phyloP scores from a whole-genome alignment of 306 rosid genomes.

The Cicer chorassanicum region DNA sequence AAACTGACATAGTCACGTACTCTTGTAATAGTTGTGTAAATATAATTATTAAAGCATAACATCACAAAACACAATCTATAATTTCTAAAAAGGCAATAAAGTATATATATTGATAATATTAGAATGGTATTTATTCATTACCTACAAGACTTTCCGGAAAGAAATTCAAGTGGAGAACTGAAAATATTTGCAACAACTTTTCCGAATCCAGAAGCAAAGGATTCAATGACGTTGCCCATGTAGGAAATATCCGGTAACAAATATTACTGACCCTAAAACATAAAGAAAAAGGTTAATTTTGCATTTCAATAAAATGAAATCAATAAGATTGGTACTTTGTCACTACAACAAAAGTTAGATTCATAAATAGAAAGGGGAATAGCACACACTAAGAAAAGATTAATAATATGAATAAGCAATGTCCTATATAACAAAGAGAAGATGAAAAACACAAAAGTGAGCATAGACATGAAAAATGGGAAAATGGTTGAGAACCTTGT shows the following conservation, averaged over 20 bases:
- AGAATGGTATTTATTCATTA: conserved; percentile 26
- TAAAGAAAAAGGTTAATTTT: background rate
- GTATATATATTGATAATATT: background rate
- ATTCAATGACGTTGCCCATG: conserved; percentile 65
- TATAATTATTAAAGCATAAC: background rate
- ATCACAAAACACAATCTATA: background rate
- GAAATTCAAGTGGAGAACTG: conserved; percentile 62
- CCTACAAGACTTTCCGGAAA: conserved; percentile 80
- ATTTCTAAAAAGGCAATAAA: background rate
- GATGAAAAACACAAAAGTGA: too few species aligned
- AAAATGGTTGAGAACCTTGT: too few species aligned
- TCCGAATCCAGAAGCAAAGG: conserved; percentile 60
- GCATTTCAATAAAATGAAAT: background rate
- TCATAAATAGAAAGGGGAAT: too few species aligned
- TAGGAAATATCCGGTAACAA: background rate
- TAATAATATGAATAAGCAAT: too few species aligned
- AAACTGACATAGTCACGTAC: background rate
- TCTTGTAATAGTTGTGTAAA: background rate
- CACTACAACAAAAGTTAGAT: too few species aligned
- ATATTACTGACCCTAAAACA: conserved; percentile 19
- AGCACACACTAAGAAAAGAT: too few species aligned
- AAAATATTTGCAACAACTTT: conserved; percentile 54
- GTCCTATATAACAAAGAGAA: too few species aligned
- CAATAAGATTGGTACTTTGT: too few species aligned
- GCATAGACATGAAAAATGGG: too few species aligned